Evolutionary conservation across 2,329 filamentous ascomycete species (phyloP).

Genomic region (Plenodomus biglobosus): DNA sequence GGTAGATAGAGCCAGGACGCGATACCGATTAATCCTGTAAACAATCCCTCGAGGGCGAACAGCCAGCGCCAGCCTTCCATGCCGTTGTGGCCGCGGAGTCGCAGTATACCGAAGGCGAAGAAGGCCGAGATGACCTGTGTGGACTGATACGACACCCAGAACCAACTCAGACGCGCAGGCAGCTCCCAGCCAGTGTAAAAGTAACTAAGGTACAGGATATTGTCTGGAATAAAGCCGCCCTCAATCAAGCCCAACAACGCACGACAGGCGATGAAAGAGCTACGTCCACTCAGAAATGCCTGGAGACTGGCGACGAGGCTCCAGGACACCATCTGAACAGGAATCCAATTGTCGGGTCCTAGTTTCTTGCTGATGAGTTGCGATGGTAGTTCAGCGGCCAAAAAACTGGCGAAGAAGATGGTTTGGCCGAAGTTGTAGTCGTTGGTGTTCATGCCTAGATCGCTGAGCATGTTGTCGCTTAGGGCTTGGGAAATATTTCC

Average conservation of each 20-base stretch:
- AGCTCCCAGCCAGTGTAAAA: constrained; percentile 74
- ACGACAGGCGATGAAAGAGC: constrained; percentile 49
- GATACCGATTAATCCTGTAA: constrained; percentile 43
- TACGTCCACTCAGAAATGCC: constrained; percentile 61
- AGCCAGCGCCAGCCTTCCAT: constrained; percentile 60
- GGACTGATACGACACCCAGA: constrained; percentile 68
- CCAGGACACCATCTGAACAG: constrained; percentile 48
- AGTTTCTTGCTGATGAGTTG: constrained; percentile 52
- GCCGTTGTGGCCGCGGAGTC: constrained; percentile 52
- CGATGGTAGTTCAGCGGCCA: constrained; percentile 54
- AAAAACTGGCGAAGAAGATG: constrained; percentile 80
- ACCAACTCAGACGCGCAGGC: constrained; percentile 66
- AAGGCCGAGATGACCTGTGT: constrained; percentile 60
- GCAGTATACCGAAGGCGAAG: constrained; percentile 58
- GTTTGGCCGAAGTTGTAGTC: constrained; percentile 47
- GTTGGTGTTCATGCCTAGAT: constrained; percentile 40
- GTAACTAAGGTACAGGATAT: constrained; percentile 70
- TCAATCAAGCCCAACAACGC: constrained; percentile 50
- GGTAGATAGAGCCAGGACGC: constrained; percentile 45
- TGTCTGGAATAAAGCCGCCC: constrained; percentile 62
- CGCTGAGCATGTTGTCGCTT: constrained; percentile 39
- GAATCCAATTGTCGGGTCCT: constrained; percentile 51
- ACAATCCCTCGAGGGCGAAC: constrained; percentile 49
- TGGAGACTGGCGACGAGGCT: constrained; percentile 63
- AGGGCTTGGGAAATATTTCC: constrained; percentile 49